phyloP scores from a whole-genome alignment of 148 eudicot species.

The Euryodendron excelsum region DNA sequence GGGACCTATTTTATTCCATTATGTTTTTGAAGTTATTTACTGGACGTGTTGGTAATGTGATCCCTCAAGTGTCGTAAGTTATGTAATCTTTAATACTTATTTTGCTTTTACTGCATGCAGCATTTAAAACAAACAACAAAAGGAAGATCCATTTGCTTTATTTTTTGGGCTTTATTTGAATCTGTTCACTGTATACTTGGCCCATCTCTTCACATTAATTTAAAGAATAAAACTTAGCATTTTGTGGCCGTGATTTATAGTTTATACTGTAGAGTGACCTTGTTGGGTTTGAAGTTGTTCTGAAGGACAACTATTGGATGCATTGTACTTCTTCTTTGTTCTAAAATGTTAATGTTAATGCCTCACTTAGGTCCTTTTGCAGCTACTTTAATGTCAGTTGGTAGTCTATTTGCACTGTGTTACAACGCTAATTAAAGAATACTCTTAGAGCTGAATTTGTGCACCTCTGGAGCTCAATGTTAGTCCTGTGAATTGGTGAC shows the following conservation, averaged over 20 bases:
- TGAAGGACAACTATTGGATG: not conserved
- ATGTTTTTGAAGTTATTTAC: not conserved
- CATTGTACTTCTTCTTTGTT: not conserved
- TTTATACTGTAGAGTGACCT: constrained; percentile 3
- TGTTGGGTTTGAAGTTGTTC: not conserved
- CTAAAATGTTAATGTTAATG: not conserved
- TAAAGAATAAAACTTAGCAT: not conserved
- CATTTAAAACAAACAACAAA: not conserved
- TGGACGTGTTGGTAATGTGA: not conserved
- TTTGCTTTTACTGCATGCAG: not conserved
- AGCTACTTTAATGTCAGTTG: not conserved
- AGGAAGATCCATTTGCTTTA: not conserved
- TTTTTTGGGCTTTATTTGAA: not conserved
- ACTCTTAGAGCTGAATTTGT: not conserved
- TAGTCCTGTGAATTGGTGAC: not conserved
- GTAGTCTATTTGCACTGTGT: not conserved
- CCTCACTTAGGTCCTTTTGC: not conserved
- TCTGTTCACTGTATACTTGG: not conserved
- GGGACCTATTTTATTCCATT: not conserved
- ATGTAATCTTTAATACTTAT: not conserved
- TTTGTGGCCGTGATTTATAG: not conserved
- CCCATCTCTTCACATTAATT: not conserved
- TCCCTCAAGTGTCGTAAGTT: not conserved
- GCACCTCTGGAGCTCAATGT: not conserved
- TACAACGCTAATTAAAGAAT: not conserved